These are phyloP conservation scores for Prunus fruticosa DNA, from an alignment of 306 rosid species.

Conservation along the genomic window DNA sequence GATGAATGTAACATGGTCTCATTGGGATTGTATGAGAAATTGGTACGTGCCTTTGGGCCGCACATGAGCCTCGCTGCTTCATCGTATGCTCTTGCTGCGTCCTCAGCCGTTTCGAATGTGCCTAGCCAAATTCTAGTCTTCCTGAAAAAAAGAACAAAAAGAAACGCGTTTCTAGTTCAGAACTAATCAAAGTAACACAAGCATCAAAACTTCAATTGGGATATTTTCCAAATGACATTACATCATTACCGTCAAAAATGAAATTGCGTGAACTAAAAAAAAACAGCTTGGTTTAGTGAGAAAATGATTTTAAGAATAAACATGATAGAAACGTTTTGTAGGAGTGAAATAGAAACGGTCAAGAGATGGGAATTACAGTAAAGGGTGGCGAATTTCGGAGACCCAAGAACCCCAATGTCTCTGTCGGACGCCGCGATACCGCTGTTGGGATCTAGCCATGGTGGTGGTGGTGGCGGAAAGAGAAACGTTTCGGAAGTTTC, in stretches of 20 bases:
- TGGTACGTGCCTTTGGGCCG: constrained; percentile 69
- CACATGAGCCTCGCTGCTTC: constrained; percentile 86
- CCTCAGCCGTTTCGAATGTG: constrained; percentile 77
- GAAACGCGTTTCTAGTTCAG: background rate
- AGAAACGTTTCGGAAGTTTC: constrained; percentile 1
- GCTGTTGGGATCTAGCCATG: constrained; percentile 73
- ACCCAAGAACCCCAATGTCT: constrained; percentile 95
- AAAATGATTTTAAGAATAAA: background rate
- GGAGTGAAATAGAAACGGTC: background rate
- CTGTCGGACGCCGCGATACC: constrained; percentile 73
- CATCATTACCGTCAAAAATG: too few species aligned
- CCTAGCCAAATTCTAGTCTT: constrained; percentile 85
- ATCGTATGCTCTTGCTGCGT: constrained; percentile 83
- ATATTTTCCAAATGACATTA: too few species aligned
- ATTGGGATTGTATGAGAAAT: constrained; percentile 57
- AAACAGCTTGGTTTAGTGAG: background rate
- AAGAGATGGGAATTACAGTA: constrained; percentile 18
- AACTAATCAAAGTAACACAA: background rate
- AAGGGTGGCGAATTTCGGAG: constrained; percentile 67
- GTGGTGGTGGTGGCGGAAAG: background rate
- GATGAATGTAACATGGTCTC: constrained; percentile 46
- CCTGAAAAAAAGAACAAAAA: constrained; percentile 22
- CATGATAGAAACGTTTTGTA: too few species aligned
- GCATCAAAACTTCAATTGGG: background rate
- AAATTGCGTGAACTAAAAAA: background rate